Percentiles rank a stretch among this genome's conserved stretches.
Conservation (phyloP, 2,329 filamentous ascomycete species). For the Thermothelomyces thermophilus region DNA sequence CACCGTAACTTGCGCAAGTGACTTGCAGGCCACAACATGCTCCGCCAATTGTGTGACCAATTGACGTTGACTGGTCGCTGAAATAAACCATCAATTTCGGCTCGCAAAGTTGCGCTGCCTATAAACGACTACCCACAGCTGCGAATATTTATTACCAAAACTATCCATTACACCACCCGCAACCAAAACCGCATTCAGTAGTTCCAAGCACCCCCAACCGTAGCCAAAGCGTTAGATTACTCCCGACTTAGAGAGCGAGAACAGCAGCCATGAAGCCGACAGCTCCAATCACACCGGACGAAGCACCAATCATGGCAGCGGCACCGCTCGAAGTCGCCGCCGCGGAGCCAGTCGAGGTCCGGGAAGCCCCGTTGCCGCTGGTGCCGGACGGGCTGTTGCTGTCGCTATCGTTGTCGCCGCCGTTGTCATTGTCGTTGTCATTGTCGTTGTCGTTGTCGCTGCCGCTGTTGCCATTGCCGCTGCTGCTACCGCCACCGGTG, state of each 20-base stretch:
- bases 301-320: slow-evolving; percentile 31
- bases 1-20: not conserved
- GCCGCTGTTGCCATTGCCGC: slow-evolving; percentile 38
- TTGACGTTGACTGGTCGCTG: not conserved
- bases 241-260: slow-evolving; percentile 47
- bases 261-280: slow-evolving; percentile 45
- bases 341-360: slow-evolving; percentile 25
- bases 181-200: not conserved
- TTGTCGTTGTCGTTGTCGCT: slow-evolving; percentile 34
- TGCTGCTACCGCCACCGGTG: slow-evolving; percentile 15
- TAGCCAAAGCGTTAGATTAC: too few relatives aligned
- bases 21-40: not conserved
- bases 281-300: slow-evolving; percentile 38
- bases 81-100: not conserved
- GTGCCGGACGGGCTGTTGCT: slow-evolving; percentile 22
- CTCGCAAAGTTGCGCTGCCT: not conserved
- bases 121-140: not conserved
- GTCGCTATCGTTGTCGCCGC: slow-evolving; percentile 24
- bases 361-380: slow-evolving; percentile 25
- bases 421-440: slow-evolving; percentile 18
- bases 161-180: not conserved
- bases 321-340: slow-evolving; percentile 17
- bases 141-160: not conserved
- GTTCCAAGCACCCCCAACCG: not conserved
- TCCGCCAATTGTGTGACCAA: not conserved